Percentiles rank a stretch among this genome's conserved stretches.
Evolutionary conservation across 2,329 filamentous ascomycete species (phyloP).

Genomic region (Colletotrichum sp.): DNA sequence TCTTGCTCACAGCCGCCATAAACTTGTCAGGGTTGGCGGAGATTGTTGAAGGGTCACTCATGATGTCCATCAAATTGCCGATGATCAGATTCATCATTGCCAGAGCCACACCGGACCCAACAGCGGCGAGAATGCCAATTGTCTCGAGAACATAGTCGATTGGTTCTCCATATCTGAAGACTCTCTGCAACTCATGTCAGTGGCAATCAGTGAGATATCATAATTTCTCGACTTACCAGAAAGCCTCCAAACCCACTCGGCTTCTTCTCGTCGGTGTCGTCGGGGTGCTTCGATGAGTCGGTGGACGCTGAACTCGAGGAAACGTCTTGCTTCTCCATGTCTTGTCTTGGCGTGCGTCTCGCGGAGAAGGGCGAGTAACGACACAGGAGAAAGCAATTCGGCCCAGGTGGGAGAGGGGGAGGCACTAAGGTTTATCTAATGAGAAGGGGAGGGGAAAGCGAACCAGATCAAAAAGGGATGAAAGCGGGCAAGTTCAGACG

Average conservation of each 20-base stretch:
- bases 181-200: constrained; percentile 21
- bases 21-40: constrained; percentile 21
- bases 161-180: constrained; percentile 26
- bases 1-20: constrained; percentile 15
- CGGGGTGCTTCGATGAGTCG: not conserved
- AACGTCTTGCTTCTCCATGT: not conserved
- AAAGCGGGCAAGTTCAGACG: not conserved
- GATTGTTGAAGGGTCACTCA: constrained; percentile 22
- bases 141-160: constrained; percentile 27
- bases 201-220: not conserved
- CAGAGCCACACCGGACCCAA: constrained; percentile 29
- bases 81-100: constrained; percentile 33
- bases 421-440: not conserved
- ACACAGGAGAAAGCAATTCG: not conserved
- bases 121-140: constrained; percentile 26
- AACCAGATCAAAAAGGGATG: not conserved
- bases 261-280: not conserved
- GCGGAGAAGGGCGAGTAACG: not conserved
- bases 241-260: not conserved
- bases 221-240: not conserved
- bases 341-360: not conserved
- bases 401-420: not conserved
- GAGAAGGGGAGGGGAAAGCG: not conserved
- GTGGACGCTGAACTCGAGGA: not conserved
- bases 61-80: constrained; percentile 29